phyloP scores from a whole-genome alignment of 2,329 filamentous ascomycete genomes.

The Aspergillus brunneoviolaceus region DNA sequence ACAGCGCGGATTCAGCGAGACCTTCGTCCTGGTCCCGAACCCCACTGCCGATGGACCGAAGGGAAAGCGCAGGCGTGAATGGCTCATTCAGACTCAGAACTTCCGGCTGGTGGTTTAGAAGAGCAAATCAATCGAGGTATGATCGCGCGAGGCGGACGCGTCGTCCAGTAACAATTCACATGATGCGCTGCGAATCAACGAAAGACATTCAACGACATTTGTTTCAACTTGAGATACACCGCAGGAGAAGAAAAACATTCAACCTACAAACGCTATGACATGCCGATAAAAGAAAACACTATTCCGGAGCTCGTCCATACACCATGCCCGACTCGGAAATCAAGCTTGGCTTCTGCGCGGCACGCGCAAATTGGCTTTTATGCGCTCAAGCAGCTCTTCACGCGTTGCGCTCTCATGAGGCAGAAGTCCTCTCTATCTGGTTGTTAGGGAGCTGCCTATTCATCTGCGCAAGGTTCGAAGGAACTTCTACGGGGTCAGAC shows the following conservation, averaged over 20 bases:
- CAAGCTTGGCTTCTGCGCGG: conserved; percentile 27
- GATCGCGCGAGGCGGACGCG: not conserved
- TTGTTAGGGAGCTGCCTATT: not conserved
- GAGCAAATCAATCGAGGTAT: not conserved
- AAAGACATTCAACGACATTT: not conserved
- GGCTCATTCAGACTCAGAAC: conserved; percentile 71
- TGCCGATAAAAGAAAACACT: not conserved
- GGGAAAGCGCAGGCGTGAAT: conserved; percentile 56
- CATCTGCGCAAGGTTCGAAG: not conserved
- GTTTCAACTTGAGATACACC: not conserved
- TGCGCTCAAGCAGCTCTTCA: conserved; percentile 65
- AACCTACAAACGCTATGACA: not conserved
- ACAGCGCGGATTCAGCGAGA: conserved; percentile 73
- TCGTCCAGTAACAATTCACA: not conserved
- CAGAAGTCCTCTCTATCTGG: conserved; percentile 60
- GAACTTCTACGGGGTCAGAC: conserved; percentile 26
- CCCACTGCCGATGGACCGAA: conserved; percentile 52
- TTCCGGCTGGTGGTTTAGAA: conserved; percentile 57
- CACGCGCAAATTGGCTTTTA: conserved; percentile 66
- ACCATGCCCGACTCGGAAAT: not conserved
- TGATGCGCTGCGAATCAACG: not conserved
- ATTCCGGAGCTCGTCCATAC: not conserved
- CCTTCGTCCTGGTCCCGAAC: conserved; percentile 77
- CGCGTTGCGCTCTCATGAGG: conserved; percentile 59
- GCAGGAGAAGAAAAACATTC: not conserved